A percentile compares a stretch with the other conserved stretches of the same genome.
phyloP scores from a whole-genome alignment of 1,284 basidiomycete genomes.

The Rhodotorula sp. region DNA sequence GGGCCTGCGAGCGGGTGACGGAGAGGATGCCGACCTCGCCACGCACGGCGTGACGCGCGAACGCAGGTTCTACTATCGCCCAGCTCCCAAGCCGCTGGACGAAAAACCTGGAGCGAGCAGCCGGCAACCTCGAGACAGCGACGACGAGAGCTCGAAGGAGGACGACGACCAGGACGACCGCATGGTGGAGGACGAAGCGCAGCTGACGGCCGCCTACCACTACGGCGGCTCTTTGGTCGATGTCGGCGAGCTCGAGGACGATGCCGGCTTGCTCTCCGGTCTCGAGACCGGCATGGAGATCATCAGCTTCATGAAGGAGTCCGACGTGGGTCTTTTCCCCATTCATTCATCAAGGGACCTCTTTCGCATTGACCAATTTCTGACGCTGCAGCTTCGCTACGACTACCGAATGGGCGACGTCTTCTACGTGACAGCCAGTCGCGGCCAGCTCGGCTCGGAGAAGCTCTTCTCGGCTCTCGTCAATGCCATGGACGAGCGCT shows the following conservation, averaged over 20 bases:
- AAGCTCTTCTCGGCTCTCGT: slow-evolving; percentile 82
- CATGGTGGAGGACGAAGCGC: neutral
- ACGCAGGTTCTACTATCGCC: slow-evolving; percentile 54
- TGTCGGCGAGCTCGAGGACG: slow-evolving; percentile 65
- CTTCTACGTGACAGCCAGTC: slow-evolving; percentile 80
- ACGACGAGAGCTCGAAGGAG: slow-evolving; percentile 52
- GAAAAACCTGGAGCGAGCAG: neutral
- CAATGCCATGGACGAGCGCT: slow-evolving; percentile 70
- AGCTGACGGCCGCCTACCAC: slow-evolving; percentile 77
- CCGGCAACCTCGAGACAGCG: too few relatives aligned
- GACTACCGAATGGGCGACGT: slow-evolving; percentile 84
- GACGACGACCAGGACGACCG: slow-evolving; percentile 21
- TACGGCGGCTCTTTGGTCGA: slow-evolving; percentile 88
- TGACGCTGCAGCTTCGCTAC: slow-evolving; percentile 64
- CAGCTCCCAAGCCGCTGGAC: slow-evolving; percentile 51
- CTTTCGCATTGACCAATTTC: neutral
- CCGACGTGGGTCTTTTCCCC: slow-evolving; percentile 58
- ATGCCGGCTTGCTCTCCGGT: slow-evolving; percentile 67
- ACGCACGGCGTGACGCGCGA: slow-evolving; percentile 24
- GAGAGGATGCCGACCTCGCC: slow-evolving; percentile 48
- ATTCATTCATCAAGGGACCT: neutral
- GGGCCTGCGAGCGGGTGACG: slow-evolving; percentile 50
- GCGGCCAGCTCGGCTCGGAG: slow-evolving; percentile 68
- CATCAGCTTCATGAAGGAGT: slow-evolving; percentile 72
- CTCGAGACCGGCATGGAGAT: slow-evolving; percentile 84